Conservation (phyloP, 2,329 filamentous ascomycete genomes). For the Neocatenulostroma microsporum region DNA sequence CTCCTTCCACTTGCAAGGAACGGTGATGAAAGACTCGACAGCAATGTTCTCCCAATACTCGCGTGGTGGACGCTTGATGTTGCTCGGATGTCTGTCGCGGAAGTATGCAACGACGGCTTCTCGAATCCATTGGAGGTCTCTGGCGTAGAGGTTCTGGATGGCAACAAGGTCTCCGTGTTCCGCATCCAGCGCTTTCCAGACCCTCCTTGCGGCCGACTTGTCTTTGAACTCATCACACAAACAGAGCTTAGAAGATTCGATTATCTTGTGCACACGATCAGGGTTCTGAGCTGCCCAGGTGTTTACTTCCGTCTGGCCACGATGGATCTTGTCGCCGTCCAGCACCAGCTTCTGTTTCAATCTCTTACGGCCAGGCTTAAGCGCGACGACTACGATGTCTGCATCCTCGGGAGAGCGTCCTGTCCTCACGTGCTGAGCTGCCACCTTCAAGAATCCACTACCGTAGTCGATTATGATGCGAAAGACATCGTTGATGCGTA, state of each 20-base stretch:
- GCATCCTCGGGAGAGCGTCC: not conserved
- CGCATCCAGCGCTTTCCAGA: not conserved
- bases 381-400: not conserved
- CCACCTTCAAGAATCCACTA: not conserved
- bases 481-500: not conserved
- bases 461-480: slow-evolving; percentile 1
- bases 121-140: not conserved
- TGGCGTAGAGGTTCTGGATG: not conserved
- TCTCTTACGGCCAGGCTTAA: not conserved
- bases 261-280: not conserved
- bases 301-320: not conserved
- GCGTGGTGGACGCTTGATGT: not conserved
- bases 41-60: not conserved
- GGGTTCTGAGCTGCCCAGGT: not conserved
- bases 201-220: not conserved
- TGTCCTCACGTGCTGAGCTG: not conserved
- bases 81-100: not conserved
- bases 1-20: not conserved
- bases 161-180: not conserved
- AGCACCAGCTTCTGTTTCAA: not conserved
- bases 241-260: not conserved
- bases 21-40: not conserved
- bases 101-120: not conserved
- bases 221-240: not conserved
- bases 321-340: not conserved